Evolutionary conservation across 768 basidiomycete genomes (phyloP).

Genomic region (Pisolithus microcarpus): DNA sequence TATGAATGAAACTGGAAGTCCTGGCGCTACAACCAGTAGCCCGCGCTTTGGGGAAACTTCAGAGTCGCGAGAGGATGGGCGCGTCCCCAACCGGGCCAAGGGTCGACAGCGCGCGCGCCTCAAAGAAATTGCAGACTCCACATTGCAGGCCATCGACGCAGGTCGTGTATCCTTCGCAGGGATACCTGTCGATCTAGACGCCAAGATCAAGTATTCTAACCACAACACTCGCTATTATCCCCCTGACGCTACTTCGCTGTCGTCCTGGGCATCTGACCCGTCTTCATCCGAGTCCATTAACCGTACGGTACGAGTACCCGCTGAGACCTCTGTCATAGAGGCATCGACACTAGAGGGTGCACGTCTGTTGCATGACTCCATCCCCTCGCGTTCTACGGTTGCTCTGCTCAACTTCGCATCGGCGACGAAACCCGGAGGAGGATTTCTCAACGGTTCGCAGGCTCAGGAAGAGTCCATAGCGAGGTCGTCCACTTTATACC

Average conservation of each 20-base stretch:
- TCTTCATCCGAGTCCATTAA: constrained; percentile 5
- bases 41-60: neutral
- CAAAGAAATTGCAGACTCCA: constrained; percentile 44
- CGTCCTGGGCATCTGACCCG: constrained; percentile 35
- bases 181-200: constrained; percentile 28
- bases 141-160: constrained; percentile 39
- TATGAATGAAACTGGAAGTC: too few species aligned
- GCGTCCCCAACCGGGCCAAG: neutral
- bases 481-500: constrained; percentile 64
- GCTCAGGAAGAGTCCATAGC: constrained; percentile 82
- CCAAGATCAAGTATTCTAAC: constrained; percentile 27
- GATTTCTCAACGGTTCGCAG: constrained; percentile 63
- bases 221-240: constrained; percentile 48
- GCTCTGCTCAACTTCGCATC: constrained; percentile 75
- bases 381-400: constrained; percentile 22
- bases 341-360: constrained; percentile 61
- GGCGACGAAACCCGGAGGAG: constrained; percentile 69
- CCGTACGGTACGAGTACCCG: constrained; percentile 7
- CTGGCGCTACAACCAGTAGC: too few species aligned
- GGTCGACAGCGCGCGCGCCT: constrained; percentile 10
- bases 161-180: constrained; percentile 34
- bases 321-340: constrained; percentile 45
- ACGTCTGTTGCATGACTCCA: constrained; percentile 29
- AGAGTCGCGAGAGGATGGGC: neutral
- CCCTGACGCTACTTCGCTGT: constrained; percentile 38